Base-by-base conservation (phyloP, 495 filamentous ascomycete species). In the Talaromyces thailandensis region DNA sequence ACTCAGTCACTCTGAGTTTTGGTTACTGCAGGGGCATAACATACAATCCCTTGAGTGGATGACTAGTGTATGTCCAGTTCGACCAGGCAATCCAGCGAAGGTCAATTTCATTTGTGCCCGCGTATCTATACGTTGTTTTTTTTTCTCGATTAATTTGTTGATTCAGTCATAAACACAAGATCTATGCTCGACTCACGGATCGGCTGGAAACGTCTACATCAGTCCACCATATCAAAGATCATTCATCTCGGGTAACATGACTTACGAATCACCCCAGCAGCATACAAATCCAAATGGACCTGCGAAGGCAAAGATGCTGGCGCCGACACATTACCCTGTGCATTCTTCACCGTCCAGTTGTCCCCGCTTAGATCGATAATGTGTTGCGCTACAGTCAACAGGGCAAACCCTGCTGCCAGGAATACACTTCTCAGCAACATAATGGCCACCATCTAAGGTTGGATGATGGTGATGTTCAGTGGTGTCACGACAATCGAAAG, bases 11-110 rank as follows among this genome's bases (percentile, higher is more conserved):
- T 51, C 21, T 32, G n/a, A 16, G 2, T 12, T 18, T 5, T 40
- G 16, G 11, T 14, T 4, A 40, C 4, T 40, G n/a, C n/a, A 16
- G 35, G 16, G 1, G 9, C 12, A 37, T 23, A 18, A 53, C 79
- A 53, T 69, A 84, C 77, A 88, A 64, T 18, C 71, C 76, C 4
- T 68, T 29, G 6, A 89, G 68, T 1, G 74, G 70, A 3, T 77
- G 68, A 12, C 80, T 83, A n/a, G 77, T 82, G 62, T 88, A 89
- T 0, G 81, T 88, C 86, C 86, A 89, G 65, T 86, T 84, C 16
- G 74, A 76, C 52, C 77, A 69, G 4, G 76, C 77, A 28, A 89
- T 70, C 86, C 85, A 89, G 9, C 84, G 83, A 24, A 83, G 73
- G 58, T 86, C 67, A 61, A 87, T 84, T 57, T 88, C 84, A 64